These are phyloP conservation scores for Apostasia ramifera DNA, from an alignment of 106 monocot genomes.

Conservation along the genomic window DNA sequence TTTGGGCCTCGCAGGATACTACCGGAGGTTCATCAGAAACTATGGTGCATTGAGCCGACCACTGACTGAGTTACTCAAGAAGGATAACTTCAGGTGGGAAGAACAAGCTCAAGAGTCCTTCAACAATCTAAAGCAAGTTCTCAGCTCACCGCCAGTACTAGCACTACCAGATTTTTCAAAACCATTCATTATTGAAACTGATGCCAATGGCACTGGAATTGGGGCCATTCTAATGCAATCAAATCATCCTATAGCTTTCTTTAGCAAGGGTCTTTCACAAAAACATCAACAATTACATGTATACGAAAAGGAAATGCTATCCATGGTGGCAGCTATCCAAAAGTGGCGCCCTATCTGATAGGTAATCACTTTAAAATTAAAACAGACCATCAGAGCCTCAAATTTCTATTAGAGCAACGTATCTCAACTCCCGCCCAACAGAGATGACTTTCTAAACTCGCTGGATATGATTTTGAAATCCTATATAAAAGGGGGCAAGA, in stretches of 20 bases:
- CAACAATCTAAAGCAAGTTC: background rate
- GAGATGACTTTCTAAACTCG: background rate
- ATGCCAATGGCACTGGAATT: conserved; percentile 1
- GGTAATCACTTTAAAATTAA: background rate
- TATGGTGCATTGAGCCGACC: conserved; percentile 1
- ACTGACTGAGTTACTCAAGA: background rate
- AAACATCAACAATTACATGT: background rate
- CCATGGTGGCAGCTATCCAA: too few species aligned
- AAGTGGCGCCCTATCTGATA: background rate
- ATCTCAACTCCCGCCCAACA: background rate
- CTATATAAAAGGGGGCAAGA: conserved; percentile 2
- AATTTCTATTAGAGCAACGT: background rate
- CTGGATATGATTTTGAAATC: conserved; percentile 4
- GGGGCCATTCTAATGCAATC: conserved; percentile 8
- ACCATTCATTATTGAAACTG: background rate
- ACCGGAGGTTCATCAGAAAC: background rate
- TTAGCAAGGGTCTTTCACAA: background rate
- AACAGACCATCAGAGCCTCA: background rate
- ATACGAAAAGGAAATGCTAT: background rate
- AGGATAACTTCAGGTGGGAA: background rate
- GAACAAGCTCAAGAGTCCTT: background rate
- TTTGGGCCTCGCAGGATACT: conserved; percentile 7
- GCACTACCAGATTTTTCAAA: background rate
- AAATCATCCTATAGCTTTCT: conserved; percentile 3
- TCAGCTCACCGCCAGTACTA: background rate